phyloP scores from a whole-genome alignment of 129 eudicot genomes.

The Dittrichia graveolens region DNA sequence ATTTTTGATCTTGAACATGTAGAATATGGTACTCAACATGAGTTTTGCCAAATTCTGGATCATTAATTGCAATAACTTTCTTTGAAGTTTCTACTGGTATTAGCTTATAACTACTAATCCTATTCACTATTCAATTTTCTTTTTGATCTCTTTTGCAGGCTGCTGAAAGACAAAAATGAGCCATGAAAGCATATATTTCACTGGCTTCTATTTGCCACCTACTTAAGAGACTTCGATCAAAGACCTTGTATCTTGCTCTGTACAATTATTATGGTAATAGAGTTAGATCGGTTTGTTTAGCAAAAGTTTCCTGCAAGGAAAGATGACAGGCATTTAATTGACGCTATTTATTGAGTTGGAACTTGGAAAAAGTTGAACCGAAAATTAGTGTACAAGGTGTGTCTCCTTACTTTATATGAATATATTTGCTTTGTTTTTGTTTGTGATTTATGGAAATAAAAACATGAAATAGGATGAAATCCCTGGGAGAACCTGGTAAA shows the following conservation, averaged over 20 bases:
- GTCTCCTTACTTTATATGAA: neutral
- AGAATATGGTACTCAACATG: no score
- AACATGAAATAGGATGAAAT: no score
- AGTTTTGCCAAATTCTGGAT: neutral
- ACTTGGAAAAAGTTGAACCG: no score
- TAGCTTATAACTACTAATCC: no score
- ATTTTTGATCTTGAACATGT: no score
- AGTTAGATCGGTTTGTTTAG: constrained; percentile 10
- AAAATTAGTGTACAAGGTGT: no score
- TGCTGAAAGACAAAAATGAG: constrained; percentile 52
- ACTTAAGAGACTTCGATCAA: neutral
- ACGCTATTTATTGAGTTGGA: neutral
- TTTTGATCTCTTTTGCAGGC: constrained; percentile 38
- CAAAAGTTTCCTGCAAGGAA: neutral
- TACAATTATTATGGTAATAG: neutral
- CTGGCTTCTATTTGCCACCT: no score
- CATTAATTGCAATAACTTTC: neutral
- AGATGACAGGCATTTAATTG: neutral
- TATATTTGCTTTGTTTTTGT: neutral
- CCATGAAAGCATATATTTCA: neutral
- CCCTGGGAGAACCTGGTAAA: no score
- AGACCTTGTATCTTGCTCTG: constrained; percentile 3
- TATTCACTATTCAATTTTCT: neutral
- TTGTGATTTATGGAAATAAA: no score
- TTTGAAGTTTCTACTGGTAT: neutral